phyloP scores from a whole-genome alignment of 371 early-diverging fungal genomes.

The Mucor circinelloides region DNA sequence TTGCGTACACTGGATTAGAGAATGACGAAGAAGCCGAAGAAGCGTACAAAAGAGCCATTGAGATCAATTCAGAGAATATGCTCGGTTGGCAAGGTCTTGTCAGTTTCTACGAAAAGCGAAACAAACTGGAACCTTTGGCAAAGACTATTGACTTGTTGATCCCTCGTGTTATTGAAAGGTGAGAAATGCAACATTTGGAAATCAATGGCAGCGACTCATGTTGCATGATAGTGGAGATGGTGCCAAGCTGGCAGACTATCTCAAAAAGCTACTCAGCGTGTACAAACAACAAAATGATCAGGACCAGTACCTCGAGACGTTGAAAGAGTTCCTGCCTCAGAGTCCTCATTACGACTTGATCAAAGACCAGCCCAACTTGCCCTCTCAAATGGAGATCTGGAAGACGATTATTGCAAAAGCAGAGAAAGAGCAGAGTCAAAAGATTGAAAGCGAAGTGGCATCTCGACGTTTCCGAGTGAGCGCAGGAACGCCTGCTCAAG shows the following conservation, averaged over 20 bases:
- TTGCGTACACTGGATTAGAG: conserved; percentile 73
- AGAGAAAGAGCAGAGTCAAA: conserved; percentile 59
- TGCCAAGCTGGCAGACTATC: conserved; percentile 60
- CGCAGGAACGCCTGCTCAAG: conserved; percentile 62
- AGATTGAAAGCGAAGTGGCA: conserved; percentile 65
- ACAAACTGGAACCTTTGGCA: conserved; percentile 45
- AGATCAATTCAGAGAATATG: conserved; percentile 54
- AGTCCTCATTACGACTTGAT: conserved; percentile 53
- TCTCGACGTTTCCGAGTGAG: conserved; percentile 71
- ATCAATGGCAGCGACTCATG: not conserved
- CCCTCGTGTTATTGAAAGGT: conserved; percentile 31
- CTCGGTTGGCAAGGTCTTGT: conserved; percentile 82
- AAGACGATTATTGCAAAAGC: conserved; percentile 56
- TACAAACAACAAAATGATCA: conserved; percentile 45
- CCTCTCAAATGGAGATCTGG: conserved; percentile 58
- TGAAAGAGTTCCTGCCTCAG: conserved; percentile 57
- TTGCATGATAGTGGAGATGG: conserved; percentile 46
- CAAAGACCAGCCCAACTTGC: conserved; percentile 42
- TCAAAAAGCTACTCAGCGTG: conserved; percentile 59
- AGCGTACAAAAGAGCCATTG: conserved; percentile 72
- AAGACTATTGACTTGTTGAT: conserved; percentile 44
- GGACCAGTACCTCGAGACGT: conserved; percentile 47
- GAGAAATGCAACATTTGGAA: not conserved
- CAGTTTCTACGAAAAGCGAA: conserved; percentile 63
- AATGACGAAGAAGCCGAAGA: conserved; percentile 66